phyloP scores from a whole-genome alignment of 2,329 filamentous ascomycete genomes.

The Endoconidiophora polonica region DNA sequence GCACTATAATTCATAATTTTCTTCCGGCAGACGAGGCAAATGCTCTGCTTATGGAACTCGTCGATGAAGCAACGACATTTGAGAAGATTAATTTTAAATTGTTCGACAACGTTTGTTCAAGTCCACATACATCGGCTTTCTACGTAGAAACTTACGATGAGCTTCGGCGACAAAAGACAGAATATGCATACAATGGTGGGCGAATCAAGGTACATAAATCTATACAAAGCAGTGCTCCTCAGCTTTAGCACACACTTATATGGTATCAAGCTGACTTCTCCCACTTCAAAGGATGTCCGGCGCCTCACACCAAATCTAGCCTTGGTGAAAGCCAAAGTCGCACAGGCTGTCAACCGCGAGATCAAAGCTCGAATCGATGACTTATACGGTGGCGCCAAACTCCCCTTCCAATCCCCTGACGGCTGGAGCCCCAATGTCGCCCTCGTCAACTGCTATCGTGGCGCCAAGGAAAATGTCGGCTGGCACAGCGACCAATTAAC shows the following conservation, averaged over 20 bases:
- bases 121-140: slow-evolving; percentile 69
- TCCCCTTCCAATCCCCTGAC: slow-evolving; percentile 57
- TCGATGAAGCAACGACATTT: slow-evolving; percentile 57
- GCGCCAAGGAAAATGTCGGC: slow-evolving; percentile 65
- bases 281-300: slow-evolving; percentile 46
- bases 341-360: slow-evolving; percentile 59
- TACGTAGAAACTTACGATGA: slow-evolving; percentile 65
- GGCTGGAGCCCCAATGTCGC: slow-evolving; percentile 76
- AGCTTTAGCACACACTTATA: not conserved
- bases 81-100: slow-evolving; percentile 61
- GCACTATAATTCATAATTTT: slow-evolving; percentile 86
- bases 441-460: slow-evolving; percentile 87
- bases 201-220: slow-evolving; percentile 36
- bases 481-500: slow-evolving; percentile 89
- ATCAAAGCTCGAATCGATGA: slow-evolving; percentile 50
- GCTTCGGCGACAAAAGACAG: slow-evolving; percentile 49
- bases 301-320: slow-evolving; percentile 59
- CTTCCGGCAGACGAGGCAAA: slow-evolving; percentile 56
- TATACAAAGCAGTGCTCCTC: not conserved
- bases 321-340: slow-evolving; percentile 51
- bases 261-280: too few species aligned
- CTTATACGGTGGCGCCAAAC: slow-evolving; percentile 41
- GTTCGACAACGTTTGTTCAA: slow-evolving; percentile 74
- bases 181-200: slow-evolving; percentile 76
- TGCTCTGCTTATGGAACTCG: slow-evolving; percentile 54